Conservation (phyloP, 1,284 basidiomycete species). For the Leccinum fallax region DNA sequence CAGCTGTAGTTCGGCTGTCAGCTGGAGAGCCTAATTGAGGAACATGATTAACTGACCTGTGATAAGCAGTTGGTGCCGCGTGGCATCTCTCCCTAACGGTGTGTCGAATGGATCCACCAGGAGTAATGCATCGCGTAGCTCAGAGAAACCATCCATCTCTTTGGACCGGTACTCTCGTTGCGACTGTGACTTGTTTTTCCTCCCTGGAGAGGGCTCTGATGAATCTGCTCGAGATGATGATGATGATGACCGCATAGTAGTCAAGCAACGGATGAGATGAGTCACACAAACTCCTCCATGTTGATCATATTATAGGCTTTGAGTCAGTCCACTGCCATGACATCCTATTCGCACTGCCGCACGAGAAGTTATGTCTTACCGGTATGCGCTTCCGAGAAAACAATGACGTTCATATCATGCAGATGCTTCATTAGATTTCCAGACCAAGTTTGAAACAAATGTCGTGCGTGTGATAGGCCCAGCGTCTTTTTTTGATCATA, state of each 20-base stretch:
- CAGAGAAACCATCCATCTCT: slow-evolving; percentile 35
- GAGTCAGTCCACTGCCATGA: slow-evolving; percentile 4
- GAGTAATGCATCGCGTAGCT: slow-evolving; percentile 30
- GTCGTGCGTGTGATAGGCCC: not conserved
- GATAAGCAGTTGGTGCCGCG: slow-evolving; percentile 32
- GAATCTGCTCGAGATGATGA: slow-evolving; percentile 5
- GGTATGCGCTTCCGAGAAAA: not conserved
- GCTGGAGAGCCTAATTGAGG: not conserved
- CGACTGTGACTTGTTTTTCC: slow-evolving; percentile 30
- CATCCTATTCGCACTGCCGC: not conserved
- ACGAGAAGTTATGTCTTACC: not conserved
- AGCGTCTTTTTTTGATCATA: not conserved
- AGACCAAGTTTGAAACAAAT: not conserved
- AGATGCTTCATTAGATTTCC: not conserved
- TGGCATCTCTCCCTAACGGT: slow-evolving; percentile 31
- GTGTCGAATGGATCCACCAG: slow-evolving; percentile 29
- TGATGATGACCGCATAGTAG: slow-evolving; percentile 15
- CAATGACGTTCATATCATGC: not conserved
- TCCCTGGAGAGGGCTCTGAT: slow-evolving; percentile 10
- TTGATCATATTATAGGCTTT: slow-evolving; percentile 17
- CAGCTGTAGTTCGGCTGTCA: slow-evolving; percentile 19
- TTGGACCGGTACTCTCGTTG: slow-evolving; percentile 36
- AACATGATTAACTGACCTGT: slow-evolving; percentile 21
- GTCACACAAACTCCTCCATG: not conserved
- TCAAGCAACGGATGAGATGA: slow-evolving; percentile 1